Evolutionary conservation across 352 stramenopile species (phyloP).

Genomic region (Globisporangium viniferum): DNA sequence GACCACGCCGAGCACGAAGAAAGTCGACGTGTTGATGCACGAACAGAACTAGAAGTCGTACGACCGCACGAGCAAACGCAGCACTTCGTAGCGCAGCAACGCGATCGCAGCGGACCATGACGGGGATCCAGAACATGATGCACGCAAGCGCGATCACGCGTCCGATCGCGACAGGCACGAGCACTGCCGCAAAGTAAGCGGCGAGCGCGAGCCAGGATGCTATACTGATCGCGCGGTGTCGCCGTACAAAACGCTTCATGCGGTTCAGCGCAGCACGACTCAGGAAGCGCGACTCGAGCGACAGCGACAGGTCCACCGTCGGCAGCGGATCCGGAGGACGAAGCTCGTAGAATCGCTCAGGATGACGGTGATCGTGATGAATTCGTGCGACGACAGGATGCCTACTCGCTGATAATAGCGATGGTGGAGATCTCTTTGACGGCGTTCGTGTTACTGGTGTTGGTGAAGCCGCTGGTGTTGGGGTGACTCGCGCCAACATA

Average conservation of each 20-base stretch:
- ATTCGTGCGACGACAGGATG: neutral
- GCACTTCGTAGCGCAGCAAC: constrained; percentile 1
- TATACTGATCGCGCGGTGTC: neutral
- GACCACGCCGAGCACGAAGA: neutral
- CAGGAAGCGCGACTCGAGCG: constrained; percentile 8
- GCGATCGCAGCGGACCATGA: neutral
- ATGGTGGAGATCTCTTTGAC: neutral
- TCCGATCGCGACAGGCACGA: neutral
- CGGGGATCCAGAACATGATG: neutral
- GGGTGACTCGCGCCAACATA: neutral
- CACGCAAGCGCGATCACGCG: neutral
- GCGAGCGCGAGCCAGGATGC: neutral
- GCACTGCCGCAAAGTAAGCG: neutral
- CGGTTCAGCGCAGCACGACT: neutral
- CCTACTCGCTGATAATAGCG: neutral
- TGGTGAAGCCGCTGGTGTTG: neutral
- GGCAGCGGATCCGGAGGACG: neutral
- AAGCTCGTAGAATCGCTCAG: constrained; percentile 4
- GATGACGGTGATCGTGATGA: neutral
- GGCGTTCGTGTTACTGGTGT: neutral
- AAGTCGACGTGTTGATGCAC: constrained; percentile 3
- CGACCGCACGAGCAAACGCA: neutral
- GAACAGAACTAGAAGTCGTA: constrained; percentile 13
- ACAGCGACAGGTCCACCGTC: constrained; percentile 5
- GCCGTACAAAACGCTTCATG: neutral